Percentiles rank a stretch among this genome's conserved stretches.
Conservation (phyloP, 116 monocot genomes). For the Posidonia oceanica region DNA sequence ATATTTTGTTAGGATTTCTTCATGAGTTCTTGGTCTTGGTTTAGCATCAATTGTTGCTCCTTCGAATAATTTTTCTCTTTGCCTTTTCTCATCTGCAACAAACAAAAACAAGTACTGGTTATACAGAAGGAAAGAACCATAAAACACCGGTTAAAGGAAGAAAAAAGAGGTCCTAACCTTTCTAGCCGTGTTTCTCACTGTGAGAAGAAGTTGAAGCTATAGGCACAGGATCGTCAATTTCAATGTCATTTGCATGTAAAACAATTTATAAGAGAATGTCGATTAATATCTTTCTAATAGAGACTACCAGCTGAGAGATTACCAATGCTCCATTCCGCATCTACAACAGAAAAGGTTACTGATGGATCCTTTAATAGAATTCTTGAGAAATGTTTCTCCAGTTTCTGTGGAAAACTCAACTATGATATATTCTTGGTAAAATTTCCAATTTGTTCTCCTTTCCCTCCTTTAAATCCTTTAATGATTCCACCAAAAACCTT, state of each 20-base stretch:
- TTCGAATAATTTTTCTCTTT: conserved; percentile 75
- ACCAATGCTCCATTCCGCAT: conserved; percentile 54
- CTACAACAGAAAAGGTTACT: conserved; percentile 8
- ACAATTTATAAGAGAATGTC: background rate
- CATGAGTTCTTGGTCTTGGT: conserved; percentile 63
- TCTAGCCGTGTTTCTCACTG: conserved; percentile 22
- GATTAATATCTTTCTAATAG: background rate
- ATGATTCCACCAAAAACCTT: conserved; percentile 58
- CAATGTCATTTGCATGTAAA: conserved; percentile 69
- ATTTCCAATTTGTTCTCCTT: conserved; percentile 22
- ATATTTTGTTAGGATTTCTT: conserved; percentile 90
- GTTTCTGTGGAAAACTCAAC: conserved; percentile 19
- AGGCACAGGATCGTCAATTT: conserved; percentile 61
- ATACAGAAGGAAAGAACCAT: background rate
- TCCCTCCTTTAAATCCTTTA: conserved; percentile 73
- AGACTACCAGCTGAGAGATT: conserved; percentile 2
- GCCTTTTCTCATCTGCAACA: conserved; percentile 33
- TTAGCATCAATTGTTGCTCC: conserved; percentile 45
- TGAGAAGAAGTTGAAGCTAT: conserved; percentile 27
- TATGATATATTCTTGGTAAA: conserved; percentile 9
- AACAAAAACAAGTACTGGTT: background rate
- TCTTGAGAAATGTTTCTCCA: conserved; percentile 66
- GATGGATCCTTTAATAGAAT: conserved; percentile 27
- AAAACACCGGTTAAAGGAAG: background rate
- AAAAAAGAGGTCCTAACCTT: conserved; percentile 18